phyloP scores from a whole-genome alignment of 2,329 filamentous ascomycete species.

The Leptographium flavum region DNA sequence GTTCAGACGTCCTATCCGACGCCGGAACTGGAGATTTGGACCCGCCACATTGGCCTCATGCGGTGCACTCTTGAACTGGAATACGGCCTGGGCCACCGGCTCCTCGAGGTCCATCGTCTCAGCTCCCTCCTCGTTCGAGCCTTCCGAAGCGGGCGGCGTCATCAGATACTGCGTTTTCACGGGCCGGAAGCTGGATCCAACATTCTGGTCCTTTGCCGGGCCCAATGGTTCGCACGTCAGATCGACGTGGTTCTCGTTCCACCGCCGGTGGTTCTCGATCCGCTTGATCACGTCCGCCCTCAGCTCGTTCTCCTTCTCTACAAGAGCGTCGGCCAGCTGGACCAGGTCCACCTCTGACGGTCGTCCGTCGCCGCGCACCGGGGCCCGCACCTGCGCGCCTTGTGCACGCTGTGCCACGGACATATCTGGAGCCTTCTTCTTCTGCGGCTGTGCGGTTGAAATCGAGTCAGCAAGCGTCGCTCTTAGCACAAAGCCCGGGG shows the following conservation, averaged over 20 bases:
- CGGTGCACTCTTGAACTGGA: constrained; percentile 31
- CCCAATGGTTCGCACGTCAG: constrained; percentile 75
- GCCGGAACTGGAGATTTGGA: constrained; percentile 54
- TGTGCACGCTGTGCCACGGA: constrained; percentile 48
- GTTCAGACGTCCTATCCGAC: constrained; percentile 71
- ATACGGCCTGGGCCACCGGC: constrained; percentile 21
- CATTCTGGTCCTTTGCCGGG: constrained; percentile 52
- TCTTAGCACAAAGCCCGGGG: background rate
- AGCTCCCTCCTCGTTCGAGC: constrained; percentile 29
- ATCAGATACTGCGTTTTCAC: constrained; percentile 58
- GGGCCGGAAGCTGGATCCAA: constrained; percentile 51
- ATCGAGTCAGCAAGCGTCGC: background rate
- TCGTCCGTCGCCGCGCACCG: constrained; percentile 56
- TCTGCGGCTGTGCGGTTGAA: constrained; percentile 42
- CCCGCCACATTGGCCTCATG: constrained; percentile 12
- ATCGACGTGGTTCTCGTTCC: constrained; percentile 85
- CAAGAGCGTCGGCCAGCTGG: constrained; percentile 59
- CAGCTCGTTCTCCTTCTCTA: constrained; percentile 71
- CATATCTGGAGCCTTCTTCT: constrained; percentile 51
- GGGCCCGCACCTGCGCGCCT: constrained; percentile 52
- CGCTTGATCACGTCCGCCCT: constrained; percentile 73
- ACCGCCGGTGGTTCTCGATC: constrained; percentile 74
- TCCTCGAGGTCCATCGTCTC: constrained; percentile 39
- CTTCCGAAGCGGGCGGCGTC: constrained; percentile 45
- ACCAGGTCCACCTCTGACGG: constrained; percentile 66